Percentiles rank a stretch among this genome's conserved stretches.
Evolutionary conservation across 1,139 yeast species (phyloP).

Genomic region (Saccharomyces uvarum): DNA sequence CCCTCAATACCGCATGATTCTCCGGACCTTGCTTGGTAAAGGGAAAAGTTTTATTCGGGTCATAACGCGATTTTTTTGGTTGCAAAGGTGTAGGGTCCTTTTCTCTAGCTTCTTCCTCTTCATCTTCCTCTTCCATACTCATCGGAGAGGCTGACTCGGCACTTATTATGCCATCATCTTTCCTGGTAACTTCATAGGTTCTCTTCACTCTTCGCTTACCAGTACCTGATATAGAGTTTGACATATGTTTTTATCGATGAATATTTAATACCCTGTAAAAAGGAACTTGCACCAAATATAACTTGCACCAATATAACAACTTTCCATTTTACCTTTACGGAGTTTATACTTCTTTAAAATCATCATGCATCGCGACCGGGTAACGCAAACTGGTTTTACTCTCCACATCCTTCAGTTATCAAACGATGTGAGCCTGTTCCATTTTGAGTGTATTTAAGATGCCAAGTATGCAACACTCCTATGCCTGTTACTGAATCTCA

Average conservation of each 20-base stretch:
- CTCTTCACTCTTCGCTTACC: slow-evolving; percentile 25
- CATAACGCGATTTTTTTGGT: slow-evolving; percentile 2
- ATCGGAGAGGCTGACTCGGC: not conserved
- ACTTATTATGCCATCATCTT: slow-evolving; percentile 4
- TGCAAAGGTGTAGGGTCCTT: not conserved
- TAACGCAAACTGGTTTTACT: not conserved
- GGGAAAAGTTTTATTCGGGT: not conserved
- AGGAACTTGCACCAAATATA: not conserved
- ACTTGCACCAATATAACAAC: not conserved
- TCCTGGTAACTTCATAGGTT: slow-evolving; percentile 18
- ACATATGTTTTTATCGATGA: not conserved
- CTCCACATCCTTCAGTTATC: not conserved
- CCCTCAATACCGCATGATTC: slow-evolving; percentile 30
- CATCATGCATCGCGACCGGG: not conserved
- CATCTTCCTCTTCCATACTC: slow-evolving; percentile 4
- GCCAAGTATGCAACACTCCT: not conserved
- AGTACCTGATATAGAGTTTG: slow-evolving; percentile 9
- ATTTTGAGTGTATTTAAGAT: not conserved
- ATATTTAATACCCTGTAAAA: not conserved
- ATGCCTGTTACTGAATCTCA: not conserved
- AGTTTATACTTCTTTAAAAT: not conserved
- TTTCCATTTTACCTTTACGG: not conserved
- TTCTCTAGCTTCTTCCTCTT: not conserved
- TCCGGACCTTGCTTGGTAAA: not conserved
- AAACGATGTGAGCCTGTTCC: not conserved